These are phyloP conservation scores for Vitis rotundifolia DNA, from an alignment of 164 flowering plant species.

Conservation along the genomic window DNA sequence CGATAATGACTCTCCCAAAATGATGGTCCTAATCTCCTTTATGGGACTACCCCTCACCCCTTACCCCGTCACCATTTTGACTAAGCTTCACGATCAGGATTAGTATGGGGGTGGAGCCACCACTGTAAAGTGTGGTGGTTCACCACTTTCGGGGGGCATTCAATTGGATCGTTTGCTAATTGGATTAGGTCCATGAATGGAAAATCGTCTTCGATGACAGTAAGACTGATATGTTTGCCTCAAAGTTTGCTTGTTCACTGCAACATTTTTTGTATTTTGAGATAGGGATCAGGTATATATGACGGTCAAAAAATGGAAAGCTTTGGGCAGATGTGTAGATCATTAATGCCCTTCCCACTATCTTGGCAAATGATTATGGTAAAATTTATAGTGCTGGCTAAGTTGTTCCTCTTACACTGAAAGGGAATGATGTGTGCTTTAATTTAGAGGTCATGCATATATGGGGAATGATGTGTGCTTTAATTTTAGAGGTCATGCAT, in stretches of 20 bases:
- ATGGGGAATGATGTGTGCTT: constrained; percentile 2
- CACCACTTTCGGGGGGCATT: neutral
- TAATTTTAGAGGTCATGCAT: neutral
- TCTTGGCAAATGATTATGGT: neutral
- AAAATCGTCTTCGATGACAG: neutral
- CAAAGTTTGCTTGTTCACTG: too few relatives aligned
- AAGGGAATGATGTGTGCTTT: constrained; percentile 5
- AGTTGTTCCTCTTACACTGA: neutral
- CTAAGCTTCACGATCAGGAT: neutral
- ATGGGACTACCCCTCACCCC: too few relatives aligned
- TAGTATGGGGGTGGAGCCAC: neutral
- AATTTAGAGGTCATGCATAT: neutral
- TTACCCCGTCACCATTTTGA: neutral
- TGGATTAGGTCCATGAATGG: neutral
- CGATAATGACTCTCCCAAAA: neutral
- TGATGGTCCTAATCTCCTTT: neutral
- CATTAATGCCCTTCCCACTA: neutral
- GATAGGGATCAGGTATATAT: too few relatives aligned
- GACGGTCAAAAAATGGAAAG: too few relatives aligned
- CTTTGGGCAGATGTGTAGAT: too few relatives aligned
- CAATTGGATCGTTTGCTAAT: neutral
- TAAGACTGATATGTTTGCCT: too few relatives aligned
- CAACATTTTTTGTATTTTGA: too few relatives aligned
- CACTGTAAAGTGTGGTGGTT: neutral
- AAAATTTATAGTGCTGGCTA: neutral